phyloP scores from a whole-genome alignment of 2,329 filamentous ascomycete species.

The Drechslera avenae region DNA sequence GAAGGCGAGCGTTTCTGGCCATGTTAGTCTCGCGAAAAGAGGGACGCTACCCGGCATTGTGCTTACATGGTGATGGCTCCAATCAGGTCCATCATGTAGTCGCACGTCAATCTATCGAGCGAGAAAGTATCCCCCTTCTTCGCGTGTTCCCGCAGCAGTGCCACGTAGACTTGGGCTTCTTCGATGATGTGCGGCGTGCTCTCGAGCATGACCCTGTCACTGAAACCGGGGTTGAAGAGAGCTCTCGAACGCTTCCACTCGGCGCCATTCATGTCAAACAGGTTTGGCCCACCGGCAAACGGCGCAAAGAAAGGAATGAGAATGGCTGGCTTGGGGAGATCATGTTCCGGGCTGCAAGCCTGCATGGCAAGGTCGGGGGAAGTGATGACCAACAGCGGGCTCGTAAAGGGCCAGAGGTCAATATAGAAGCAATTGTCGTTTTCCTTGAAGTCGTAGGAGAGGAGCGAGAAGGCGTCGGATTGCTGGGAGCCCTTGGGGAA shows the following conservation, averaged over 20 bases:
- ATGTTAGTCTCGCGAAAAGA: neutral
- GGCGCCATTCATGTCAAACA: slow-evolving; percentile 20
- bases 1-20: slow-evolving; percentile 15
- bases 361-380: slow-evolving; percentile 10
- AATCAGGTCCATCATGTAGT: slow-evolving; percentile 15
- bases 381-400: slow-evolving; percentile 18
- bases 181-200: slow-evolving; percentile 6
- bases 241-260: slow-evolving; percentile 37
- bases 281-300: slow-evolving; percentile 17
- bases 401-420: slow-evolving; percentile 26
- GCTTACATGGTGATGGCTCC: slow-evolving; percentile 3
- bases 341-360: slow-evolving; percentile 4
- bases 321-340: slow-evolving; percentile 15
- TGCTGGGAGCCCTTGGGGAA: slow-evolving; percentile 17
- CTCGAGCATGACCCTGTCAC: slow-evolving; percentile 53
- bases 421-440: slow-evolving; percentile 12
- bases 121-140: slow-evolving; percentile 4
- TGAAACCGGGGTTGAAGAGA: slow-evolving; percentile 26
- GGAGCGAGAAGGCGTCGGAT: slow-evolving; percentile 8
- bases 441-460: slow-evolving; percentile 11
- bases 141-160: slow-evolving; percentile 2
- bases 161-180: slow-evolving; percentile 7
- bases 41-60: too few species aligned
- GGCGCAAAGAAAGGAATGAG: slow-evolving; percentile 14
- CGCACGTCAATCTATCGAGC: slow-evolving; percentile 5